These are phyloP conservation scores for Hemisphaericaspora xylofermentans DNA, from an alignment of 1,139 yeast species.

Conservation along the genomic window DNA sequence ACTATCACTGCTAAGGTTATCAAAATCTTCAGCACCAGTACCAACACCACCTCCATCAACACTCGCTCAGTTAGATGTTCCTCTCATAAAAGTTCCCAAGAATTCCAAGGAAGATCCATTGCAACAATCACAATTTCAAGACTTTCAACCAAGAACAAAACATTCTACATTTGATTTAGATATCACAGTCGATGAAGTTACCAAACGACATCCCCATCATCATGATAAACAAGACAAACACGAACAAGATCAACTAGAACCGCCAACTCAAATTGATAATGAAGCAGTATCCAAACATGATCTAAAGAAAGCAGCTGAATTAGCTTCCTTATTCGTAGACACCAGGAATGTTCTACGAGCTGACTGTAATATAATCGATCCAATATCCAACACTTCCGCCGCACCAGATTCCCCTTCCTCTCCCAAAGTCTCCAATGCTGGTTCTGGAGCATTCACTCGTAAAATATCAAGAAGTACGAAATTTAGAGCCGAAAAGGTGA, in stretches of 20 bases:
- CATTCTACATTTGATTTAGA: constrained; percentile 3
- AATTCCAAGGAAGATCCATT: background rate
- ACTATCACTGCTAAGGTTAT: constrained; percentile 3
- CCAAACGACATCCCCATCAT: background rate
- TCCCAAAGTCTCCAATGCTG: constrained; percentile 8
- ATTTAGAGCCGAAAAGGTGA: constrained; percentile 54
- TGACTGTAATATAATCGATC: constrained; percentile 41
- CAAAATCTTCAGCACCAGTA: background rate
- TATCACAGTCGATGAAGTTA: constrained; percentile 1
- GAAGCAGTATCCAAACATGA: constrained; percentile 15
- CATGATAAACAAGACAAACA: background rate
- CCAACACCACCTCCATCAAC: background rate
- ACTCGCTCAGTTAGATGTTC: background rate
- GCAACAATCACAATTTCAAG: background rate
- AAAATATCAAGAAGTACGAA: constrained; percentile 37
- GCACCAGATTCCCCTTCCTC: constrained; percentile 8
- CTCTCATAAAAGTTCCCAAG: background rate
- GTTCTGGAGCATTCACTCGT: background rate
- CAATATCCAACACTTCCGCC: constrained; percentile 14
- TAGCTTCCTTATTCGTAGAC: constrained; percentile 44
- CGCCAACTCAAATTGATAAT: background rate
- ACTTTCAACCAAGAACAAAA: constrained; percentile 3
- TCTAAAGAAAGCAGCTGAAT: constrained; percentile 40
- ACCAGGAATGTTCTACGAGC: constrained; percentile 42
- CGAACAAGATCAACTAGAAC: background rate